Evolutionary conservation across 345 rosid species (phyloP).

Genomic region (Capsella bursapastoris): DNA sequence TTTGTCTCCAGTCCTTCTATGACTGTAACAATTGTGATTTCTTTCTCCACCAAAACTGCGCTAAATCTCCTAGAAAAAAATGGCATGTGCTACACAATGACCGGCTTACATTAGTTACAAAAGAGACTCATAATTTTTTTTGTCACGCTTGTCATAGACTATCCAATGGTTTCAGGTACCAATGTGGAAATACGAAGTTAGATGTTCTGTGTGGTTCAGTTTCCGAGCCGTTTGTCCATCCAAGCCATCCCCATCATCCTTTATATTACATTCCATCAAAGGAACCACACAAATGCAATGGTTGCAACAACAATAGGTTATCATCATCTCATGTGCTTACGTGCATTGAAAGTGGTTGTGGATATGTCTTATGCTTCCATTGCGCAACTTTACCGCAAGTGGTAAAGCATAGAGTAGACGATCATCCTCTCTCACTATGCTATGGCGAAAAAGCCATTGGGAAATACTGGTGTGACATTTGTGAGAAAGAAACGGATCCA

Average conservation of each 20-base stretch:
- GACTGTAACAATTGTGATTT: background rate
- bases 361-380: background rate
- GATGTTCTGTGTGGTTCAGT: background rate
- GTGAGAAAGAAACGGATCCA: background rate
- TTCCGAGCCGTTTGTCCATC: background rate
- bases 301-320: background rate
- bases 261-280: background rate
- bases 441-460: background rate
- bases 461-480: conserved; percentile 2
- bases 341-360: background rate
- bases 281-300: background rate
- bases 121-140: background rate
- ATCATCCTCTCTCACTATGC: background rate
- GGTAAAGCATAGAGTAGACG: conserved; percentile 12
- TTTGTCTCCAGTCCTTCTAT: background rate
- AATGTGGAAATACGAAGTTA: background rate
- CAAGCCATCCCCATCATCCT: background rate
- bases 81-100: background rate
- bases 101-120: background rate
- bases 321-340: background rate
- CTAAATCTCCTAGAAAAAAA: background rate
- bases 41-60: background rate
- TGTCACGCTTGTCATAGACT: background rate
- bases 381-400: background rate
- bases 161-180: background rate